phyloP scores from a whole-genome alignment of 352 stramenopile genomes.

The Phytophthora kernoviae region DNA sequence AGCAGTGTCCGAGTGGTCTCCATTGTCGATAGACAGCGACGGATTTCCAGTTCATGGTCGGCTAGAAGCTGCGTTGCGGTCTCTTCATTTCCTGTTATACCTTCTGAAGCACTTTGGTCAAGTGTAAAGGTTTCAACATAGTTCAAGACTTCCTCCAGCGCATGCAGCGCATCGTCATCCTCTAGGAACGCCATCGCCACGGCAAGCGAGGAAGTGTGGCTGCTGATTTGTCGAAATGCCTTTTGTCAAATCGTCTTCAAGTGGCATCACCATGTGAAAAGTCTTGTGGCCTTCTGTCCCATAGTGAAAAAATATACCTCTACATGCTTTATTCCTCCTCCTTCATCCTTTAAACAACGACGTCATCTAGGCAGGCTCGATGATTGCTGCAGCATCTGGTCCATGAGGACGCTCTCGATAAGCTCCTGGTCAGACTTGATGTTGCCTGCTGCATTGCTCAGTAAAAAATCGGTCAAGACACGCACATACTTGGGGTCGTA shows the following conservation, averaged over 20 bases:
- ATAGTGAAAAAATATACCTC: not conserved
- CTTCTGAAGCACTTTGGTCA: slow-evolving; percentile 1
- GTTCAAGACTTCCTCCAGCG: slow-evolving; percentile 25
- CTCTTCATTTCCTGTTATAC: not conserved
- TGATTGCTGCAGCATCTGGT: slow-evolving; percentile 7
- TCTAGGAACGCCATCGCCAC: slow-evolving; percentile 20
- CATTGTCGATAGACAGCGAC: not conserved
- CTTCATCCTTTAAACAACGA: not conserved
- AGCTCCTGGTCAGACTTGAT: slow-evolving; percentile 49
- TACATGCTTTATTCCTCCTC: not conserved
- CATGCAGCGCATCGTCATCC: slow-evolving; percentile 25
- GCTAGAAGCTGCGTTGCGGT: not conserved
- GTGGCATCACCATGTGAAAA: not conserved
- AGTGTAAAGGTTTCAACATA: slow-evolving; percentile 24
- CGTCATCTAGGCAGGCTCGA: not conserved
- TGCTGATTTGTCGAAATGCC: not conserved
- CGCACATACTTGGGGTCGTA: slow-evolving; percentile 36
- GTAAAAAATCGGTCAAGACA: slow-evolving; percentile 49
- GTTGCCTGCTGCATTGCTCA: slow-evolving; percentile 42
- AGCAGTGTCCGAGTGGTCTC: not conserved
- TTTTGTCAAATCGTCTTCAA: not conserved
- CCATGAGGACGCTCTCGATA: slow-evolving; percentile 48
- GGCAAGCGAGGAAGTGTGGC: no score
- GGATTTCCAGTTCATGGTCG: slow-evolving; percentile 8
- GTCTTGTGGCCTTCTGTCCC: not conserved